These are phyloP conservation scores for Alloteropsis angusta DNA, from an alignment of 202 grass and related monocot species.

Conservation along the genomic window DNA sequence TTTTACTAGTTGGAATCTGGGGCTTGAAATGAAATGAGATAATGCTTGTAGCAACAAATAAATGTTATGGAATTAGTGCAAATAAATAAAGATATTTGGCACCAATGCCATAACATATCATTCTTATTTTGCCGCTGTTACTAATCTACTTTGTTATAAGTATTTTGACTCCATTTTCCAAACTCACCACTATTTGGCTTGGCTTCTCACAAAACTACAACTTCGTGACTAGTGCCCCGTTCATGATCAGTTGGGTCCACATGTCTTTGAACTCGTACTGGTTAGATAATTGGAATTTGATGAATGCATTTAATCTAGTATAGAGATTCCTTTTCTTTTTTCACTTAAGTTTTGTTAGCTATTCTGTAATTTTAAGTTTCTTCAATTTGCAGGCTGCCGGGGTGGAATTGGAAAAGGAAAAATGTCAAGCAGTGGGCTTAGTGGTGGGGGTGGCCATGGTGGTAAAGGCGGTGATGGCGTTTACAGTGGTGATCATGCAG, in stretches of 20 bases:
- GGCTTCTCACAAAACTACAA: no score
- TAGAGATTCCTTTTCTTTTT: neutral
- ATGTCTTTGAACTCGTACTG: conserved; percentile 2
- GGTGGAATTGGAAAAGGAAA: conserved; percentile 77
- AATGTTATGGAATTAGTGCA: neutral
- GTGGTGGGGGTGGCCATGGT: conserved; percentile 87
- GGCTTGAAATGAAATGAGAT: neutral
- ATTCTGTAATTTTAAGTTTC: conserved; percentile 11
- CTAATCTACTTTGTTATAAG: no score
- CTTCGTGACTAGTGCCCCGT: no score
- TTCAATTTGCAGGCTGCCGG: conserved; percentile 63
- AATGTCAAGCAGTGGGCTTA: conserved; percentile 51
- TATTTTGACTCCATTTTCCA: no score
- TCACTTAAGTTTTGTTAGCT: neutral
- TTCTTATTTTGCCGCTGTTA: no score
- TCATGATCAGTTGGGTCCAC: no score
- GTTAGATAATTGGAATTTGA: neutral
- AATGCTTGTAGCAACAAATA: conserved; percentile 5
- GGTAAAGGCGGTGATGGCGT: conserved; percentile 81
- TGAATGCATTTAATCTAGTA: neutral
- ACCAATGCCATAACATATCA: neutral
- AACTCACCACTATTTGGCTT: no score
- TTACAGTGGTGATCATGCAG: conserved; percentile 34
- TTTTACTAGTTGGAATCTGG: neutral
- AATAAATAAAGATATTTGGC: neutral